phyloP scores from a whole-genome alignment of 2,329 filamentous ascomycete genomes.

The Coniochaeta sp. region DNA sequence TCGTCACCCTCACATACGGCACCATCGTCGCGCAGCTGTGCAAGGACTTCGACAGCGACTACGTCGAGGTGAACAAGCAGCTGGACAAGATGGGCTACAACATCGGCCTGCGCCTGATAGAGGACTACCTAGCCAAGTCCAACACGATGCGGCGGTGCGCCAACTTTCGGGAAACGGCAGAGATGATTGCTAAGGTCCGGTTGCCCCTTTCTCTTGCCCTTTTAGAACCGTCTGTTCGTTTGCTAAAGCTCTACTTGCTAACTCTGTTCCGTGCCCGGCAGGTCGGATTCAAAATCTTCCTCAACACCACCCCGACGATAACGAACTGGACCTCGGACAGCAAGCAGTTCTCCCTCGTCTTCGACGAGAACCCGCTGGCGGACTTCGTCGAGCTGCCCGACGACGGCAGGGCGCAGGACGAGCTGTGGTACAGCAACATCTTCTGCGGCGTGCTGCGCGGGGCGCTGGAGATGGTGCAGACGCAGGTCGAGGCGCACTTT shows the following conservation, averaged over 20 bases:
- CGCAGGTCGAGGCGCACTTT: conserved; percentile 97
- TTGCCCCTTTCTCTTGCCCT: background rate
- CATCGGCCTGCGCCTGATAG: conserved; percentile 89
- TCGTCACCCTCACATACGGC: conserved; percentile 95
- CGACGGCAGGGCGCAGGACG: conserved; percentile 89
- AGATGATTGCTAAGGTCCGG: conserved; percentile 82
- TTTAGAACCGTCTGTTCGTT: too few relatives aligned
- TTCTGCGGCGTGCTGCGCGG: conserved; percentile 88
- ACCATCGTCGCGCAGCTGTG: conserved; percentile 95
- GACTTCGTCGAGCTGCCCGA: conserved; percentile 98
- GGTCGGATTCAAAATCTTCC: conserved; percentile 98
- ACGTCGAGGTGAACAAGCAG: conserved; percentile 93
- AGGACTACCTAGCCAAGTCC: conserved; percentile 95
- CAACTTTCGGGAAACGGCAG: conserved; percentile 92
- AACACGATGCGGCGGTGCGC: conserved; percentile 81
- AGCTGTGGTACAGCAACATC: conserved; percentile 98
- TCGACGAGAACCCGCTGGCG: conserved; percentile 93
- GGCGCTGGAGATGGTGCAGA: conserved; percentile 96
- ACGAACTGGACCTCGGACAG: conserved; percentile 95
- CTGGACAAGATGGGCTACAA: conserved; percentile 99
- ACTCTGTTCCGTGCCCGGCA: too few relatives aligned
- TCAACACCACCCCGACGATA: conserved; percentile 90
- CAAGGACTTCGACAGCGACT: conserved; percentile 92
- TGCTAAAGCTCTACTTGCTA: too few relatives aligned
- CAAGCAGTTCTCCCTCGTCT: conserved; percentile 92